Base-by-base conservation (phyloP, 1,139 yeast species). In the Lodderomyces metapsilosis region DNA sequence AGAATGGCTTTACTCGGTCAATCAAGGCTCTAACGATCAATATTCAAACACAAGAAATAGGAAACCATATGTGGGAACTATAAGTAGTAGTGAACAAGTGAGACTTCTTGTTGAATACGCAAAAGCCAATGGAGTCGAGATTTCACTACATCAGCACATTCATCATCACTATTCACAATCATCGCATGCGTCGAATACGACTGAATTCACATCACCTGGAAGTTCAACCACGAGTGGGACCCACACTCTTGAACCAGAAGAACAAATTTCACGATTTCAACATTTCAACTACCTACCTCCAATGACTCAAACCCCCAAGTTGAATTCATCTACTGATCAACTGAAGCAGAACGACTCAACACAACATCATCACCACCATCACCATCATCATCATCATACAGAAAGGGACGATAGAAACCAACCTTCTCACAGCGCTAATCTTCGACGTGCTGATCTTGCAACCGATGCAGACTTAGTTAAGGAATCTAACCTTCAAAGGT, bases 101-200 rank as follows among this genome's bases (percentile, higher is more conserved):
- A 79, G 78, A 40, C 68, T 73, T 45, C 60, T 85, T 8, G 70
- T 84, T 9, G 75, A 78, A 27, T 74, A 82, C 42, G 95, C 95
- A 1, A 78, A 78, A 43, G 64, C 67, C 34, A 68, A 78, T 50
- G 75, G 79, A 23, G 71, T 86, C 43, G 75, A 79, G 42, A 73
- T 88, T 9, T 81, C 88, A 4, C 78, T 88, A 13, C 95, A 88
- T 61, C 96, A 88, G 57, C 96, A 88, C 61, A 82, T 87, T 40
- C 88, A 85, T 54, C 87, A 84, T 56, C 85, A 79, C 56, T 79
- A 80, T 25, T 33, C 36, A 13, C 49, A 28, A 18, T 4, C 5
- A 4, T 28, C 32, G 5, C 17, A 28, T 8, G 15, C 11, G 3
- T 10, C 25, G 16, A 28, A 33, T 22, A 39, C 36, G 17, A 39